Evolutionary conservation across 257 asterid genomes (phyloP).

Genomic region (Phtheirospermum japonicum): DNA sequence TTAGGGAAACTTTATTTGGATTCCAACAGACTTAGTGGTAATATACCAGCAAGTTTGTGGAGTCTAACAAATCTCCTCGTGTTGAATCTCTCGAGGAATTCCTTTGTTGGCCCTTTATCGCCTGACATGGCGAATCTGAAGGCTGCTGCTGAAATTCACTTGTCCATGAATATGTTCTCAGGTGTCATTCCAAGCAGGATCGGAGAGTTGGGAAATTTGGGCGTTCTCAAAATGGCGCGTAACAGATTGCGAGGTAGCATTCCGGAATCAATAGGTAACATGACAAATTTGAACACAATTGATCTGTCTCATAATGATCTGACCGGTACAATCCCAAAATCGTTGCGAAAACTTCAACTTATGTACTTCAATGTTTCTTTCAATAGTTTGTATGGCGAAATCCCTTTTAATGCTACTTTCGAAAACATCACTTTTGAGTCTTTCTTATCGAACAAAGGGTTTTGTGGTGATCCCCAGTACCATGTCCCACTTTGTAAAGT

Average conservation of each 20-base stretch:
- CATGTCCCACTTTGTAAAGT: slow-evolving; percentile 23
- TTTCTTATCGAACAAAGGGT: slow-evolving; percentile 25
- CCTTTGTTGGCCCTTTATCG: slow-evolving; percentile 22
- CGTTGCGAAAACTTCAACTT: slow-evolving; percentile 28
- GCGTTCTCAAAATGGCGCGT: slow-evolving; percentile 20
- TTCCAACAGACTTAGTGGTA: slow-evolving; percentile 18
- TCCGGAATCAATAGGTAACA: slow-evolving; percentile 21
- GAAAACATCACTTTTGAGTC: slow-evolving; percentile 3
- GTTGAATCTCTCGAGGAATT: slow-evolving; percentile 26
- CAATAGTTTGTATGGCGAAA: slow-evolving; percentile 28
- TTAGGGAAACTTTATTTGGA: background rate
- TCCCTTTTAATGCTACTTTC: slow-evolving; percentile 29
- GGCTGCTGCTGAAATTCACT: background rate
- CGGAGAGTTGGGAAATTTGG: slow-evolving; percentile 1
- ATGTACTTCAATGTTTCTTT: slow-evolving; percentile 31
- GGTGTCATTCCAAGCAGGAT: slow-evolving; percentile 23
- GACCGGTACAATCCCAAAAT: slow-evolving; percentile 26
- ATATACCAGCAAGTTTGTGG: slow-evolving; percentile 27
- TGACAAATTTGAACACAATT: slow-evolving; percentile 5
- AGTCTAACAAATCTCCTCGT: slow-evolving; percentile 11
- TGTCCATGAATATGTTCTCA: slow-evolving; percentile 28
- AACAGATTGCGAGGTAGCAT: slow-evolving; percentile 27
- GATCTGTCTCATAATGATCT: slow-evolving; percentile 32
- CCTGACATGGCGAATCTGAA: slow-evolving; percentile 18
- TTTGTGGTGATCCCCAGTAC: slow-evolving; percentile 29